Evolutionary conservation across 2,329 filamentous ascomycete genomes (phyloP), one percentile per base, ranked within the genome.

Genomic region (Domatiomyces globalis): DNA sequence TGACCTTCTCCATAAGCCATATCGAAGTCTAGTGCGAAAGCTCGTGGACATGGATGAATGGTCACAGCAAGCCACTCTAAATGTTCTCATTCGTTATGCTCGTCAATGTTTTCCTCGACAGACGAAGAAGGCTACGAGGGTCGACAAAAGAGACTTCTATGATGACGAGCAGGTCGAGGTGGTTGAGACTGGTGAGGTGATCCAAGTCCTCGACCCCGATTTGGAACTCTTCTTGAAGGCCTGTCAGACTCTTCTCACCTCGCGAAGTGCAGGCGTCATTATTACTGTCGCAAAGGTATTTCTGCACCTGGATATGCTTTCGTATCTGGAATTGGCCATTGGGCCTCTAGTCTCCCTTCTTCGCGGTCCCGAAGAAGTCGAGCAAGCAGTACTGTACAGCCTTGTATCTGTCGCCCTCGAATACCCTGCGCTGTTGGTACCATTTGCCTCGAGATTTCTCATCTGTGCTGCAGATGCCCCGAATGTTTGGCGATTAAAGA

Each of bases 11-110:
- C 92, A 98, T 67, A 82, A 84, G 58, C 85, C 95, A 64, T 98
- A 96, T 69, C 80, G 87, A 48, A 75, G 79, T 36, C 71, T 98
- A 56, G 82, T 94, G 56, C 86, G 81, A 66, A 95, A 95, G 72
- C 71, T 96, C 49, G 87, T 95, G 20, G 92, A 98, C 65, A 98
- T 98, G 92, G 92, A 98, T 63, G 92, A 98, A 69, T 98, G 92
- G 92, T 85, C 88, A 43, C 92, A 98, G 69, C 68, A 96, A 50
- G 84, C 87, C 1, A 85, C 85, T 2, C 65, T 98, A 60, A 78
- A 81, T 42, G 72, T 98, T 57, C 83, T 96, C 79, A 83, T 85
- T 1, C 72, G 81, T 19, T 98, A 98, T 66, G 81, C 86, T 1
- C 80, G 92, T 50, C 85, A 79, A 63, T 95, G 87, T 66, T 98